These are phyloP conservation scores for Dispira parvispora DNA, from an alignment of 192 early-diverging fungal species.

Conservation along the genomic window DNA sequence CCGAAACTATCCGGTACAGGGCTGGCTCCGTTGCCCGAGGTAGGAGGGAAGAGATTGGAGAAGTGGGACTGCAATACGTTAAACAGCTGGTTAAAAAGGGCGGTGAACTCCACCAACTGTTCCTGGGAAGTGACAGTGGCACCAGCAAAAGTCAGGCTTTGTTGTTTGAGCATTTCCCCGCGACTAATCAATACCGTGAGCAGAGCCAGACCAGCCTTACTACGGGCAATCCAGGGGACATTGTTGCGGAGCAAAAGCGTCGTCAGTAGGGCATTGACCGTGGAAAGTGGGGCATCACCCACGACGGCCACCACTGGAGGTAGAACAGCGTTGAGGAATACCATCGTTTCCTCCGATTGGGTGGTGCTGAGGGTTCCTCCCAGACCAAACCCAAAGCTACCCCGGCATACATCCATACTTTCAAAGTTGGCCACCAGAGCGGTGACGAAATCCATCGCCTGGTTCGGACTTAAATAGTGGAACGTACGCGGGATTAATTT, in stretches of 20 bases:
- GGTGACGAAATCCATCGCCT: constrained; percentile 58
- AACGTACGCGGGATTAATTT: constrained; percentile 71
- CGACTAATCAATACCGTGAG: constrained; percentile 81
- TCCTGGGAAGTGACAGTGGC: constrained; percentile 18
- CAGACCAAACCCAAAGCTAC: constrained; percentile 16
- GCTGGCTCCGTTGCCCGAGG: constrained; percentile 18
- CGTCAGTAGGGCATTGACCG: constrained; percentile 62
- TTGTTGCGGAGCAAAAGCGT: constrained; percentile 84
- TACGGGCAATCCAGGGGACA: constrained; percentile 67
- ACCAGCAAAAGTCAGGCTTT: constrained; percentile 15
- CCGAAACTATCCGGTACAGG: constrained; percentile 16
- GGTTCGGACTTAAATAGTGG: constrained; percentile 58
- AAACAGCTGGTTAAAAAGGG: constrained; percentile 71
- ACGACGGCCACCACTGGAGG: constrained; percentile 68
- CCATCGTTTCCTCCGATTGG: constrained; percentile 51
- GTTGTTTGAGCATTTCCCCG: constrained; percentile 76
- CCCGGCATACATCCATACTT: constrained; percentile 47
- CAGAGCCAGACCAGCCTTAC: constrained; percentile 69
- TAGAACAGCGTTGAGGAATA: constrained; percentile 79
- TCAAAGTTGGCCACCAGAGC: constrained; percentile 61
- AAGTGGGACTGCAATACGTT: constrained; percentile 56
- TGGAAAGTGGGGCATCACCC: constrained; percentile 63
- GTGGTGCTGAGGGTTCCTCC: constrained; percentile 11
- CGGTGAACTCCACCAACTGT: constrained; percentile 19
- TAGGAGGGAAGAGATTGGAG: constrained; percentile 52